A percentile compares a stretch with the other conserved stretches of the same genome.
Evolutionary conservation across 441 rosid genomes (phyloP).

Genomic region (Gossypium trilobum): DNA sequence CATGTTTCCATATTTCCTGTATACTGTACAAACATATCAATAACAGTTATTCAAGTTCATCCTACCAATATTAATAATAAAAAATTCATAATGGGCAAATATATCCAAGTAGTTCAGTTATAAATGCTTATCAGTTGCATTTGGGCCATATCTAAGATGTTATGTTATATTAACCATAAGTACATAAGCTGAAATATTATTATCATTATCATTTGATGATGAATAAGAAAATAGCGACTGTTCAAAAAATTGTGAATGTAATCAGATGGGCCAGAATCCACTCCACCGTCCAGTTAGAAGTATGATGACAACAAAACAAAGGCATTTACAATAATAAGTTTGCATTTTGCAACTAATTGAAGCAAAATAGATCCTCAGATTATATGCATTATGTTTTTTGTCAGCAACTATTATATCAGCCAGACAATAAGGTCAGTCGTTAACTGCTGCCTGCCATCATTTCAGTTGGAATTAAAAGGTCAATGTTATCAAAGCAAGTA

Average conservation of each 20-base stretch:
- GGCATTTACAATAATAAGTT: background rate
- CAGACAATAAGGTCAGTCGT: background rate
- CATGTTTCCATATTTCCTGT: background rate
- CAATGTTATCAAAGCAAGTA: background rate
- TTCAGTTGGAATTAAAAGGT: background rate
- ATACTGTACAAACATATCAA: background rate
- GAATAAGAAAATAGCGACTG: background rate
- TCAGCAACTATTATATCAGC: background rate
- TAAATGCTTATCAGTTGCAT: background rate
- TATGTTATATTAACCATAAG: background rate
- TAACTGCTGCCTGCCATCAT: background rate
- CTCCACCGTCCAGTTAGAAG: constrained; percentile 6
- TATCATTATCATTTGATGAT: background rate
- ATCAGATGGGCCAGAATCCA: background rate
- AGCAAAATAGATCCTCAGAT: background rate
- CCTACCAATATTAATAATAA: background rate
- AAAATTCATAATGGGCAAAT: background rate
- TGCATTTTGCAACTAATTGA: background rate
- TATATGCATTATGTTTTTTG: constrained; percentile 1
- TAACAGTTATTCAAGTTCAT: constrained; percentile 1
- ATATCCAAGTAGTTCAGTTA: background rate
- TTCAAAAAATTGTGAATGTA: background rate
- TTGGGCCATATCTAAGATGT: background rate
- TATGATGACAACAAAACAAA: background rate
- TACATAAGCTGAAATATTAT: background rate